Evolutionary conservation across 306 rosid genomes (phyloP).

Genomic region (Hylodesmum podocarpum): DNA sequence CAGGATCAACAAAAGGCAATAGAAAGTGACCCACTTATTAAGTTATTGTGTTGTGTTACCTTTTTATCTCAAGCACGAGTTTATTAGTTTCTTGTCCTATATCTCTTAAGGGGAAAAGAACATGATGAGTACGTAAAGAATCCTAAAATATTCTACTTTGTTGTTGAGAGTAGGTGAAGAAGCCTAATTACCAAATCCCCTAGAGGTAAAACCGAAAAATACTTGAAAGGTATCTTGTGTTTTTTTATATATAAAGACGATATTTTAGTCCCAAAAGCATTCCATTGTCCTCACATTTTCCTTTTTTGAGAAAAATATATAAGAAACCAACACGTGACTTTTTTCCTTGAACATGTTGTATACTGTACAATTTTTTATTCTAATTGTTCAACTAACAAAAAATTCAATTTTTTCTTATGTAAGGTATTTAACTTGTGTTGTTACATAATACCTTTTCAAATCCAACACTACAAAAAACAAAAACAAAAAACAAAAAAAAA

Average conservation of each 20-base stretch:
- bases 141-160: constrained; percentile 16
- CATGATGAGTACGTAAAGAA: constrained; percentile 28
- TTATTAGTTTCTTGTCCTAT: constrained; percentile 30
- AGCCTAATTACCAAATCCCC: neutral
- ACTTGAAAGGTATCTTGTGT: neutral
- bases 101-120: neutral
- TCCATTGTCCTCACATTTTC: neutral
- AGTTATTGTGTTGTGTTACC: constrained; percentile 18
- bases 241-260: neutral
- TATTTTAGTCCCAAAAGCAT: neutral
- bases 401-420: too few species aligned
- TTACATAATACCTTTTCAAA: too few species aligned
- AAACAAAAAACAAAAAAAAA: too few species aligned
- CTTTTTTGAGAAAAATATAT: neutral
- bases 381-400: too few species aligned
- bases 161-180: constrained; percentile 26
- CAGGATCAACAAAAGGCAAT: constrained; percentile 25
- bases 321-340: too few species aligned
- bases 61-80: constrained; percentile 37
- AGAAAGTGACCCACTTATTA: constrained; percentile 37
- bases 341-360: too few species aligned
- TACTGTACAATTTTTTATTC: too few species aligned
- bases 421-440: too few species aligned
- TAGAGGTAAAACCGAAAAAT: constrained; percentile 19
- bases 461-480: too few species aligned